Conservation (phyloP, 805 yeast species). For the Yarrowia sp. region DNA sequence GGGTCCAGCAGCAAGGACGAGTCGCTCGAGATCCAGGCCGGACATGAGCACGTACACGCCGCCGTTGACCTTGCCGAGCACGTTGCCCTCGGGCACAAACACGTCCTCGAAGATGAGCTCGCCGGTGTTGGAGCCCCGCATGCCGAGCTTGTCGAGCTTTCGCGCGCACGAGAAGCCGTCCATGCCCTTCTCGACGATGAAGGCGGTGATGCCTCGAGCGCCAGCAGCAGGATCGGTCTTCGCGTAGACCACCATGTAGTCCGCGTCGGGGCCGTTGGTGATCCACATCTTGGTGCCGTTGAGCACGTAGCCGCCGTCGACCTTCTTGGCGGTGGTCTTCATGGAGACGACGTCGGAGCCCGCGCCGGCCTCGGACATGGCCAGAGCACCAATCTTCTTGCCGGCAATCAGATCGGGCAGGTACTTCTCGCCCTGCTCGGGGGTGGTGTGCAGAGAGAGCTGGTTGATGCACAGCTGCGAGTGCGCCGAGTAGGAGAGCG, state of each 20-base stretch:
- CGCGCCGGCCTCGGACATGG: conserved; percentile 40
- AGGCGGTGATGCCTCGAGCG: conserved; percentile 38
- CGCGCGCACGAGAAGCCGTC: conserved; percentile 37
- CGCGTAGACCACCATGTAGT: conserved; percentile 37
- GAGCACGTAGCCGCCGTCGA: conserved; percentile 36
- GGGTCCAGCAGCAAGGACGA: conserved; percentile 39
- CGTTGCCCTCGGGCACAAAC: conserved; percentile 37
- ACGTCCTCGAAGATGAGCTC: conserved; percentile 39
- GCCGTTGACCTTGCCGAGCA: conserved; percentile 36
- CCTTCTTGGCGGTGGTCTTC: conserved; percentile 36
- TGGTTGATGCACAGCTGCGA: conserved; percentile 40
- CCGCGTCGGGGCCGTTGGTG: conserved; percentile 41
- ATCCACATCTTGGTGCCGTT: conserved; percentile 40
- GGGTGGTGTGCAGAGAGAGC: conserved; percentile 35
- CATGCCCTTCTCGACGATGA: conserved; percentile 37
- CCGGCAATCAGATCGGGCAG: conserved; percentile 37
- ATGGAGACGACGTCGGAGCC: conserved; percentile 39
- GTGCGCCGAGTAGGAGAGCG: conserved; percentile 39
- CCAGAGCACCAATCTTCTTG: conserved; percentile 37
- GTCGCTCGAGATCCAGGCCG: conserved; percentile 38
- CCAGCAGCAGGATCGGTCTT: conserved; percentile 38
- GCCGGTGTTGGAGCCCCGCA: conserved; percentile 40
- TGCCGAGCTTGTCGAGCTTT: conserved; percentile 40
- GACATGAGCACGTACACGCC: conserved; percentile 39
- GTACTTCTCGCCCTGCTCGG: conserved; percentile 36